Evolutionary conservation across 768 basidiomycete species (phyloP), one percentile per base, ranked within the genome.

Genomic region (Ephemerocybe angulata): DNA sequence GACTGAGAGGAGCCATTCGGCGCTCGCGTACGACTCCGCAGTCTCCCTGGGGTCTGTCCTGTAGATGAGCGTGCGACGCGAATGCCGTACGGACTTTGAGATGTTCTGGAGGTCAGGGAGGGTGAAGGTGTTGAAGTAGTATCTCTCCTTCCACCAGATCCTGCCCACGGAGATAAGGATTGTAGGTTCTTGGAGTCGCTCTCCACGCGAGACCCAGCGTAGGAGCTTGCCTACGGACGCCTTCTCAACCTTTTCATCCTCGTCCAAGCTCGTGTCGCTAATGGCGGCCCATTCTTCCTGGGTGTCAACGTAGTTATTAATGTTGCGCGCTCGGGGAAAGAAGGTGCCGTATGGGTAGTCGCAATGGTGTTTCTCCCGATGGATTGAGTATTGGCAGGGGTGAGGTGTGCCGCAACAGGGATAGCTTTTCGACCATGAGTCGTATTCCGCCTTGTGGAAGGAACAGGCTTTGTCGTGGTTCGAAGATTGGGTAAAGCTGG

Each of bases 301-400:
- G 0, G 72, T 75, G 62, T 74, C 71, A 8, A 62, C 57, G 52
- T 72, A 72, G 29, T 63, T 63, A 24, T 63, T 63, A 38, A 76
- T 64, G 10, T 57, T 62, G n/a, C 63, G 53, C 22, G 66, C 64
- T 31, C 71, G 65, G 21, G 65, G 58, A 53, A 76, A 76, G 64
- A 76, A 76, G 5, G 59, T 58, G 11, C 63, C 70, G 47, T 76
- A 76, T 4, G 74, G 68, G 56, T 74, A 76, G 28, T 76, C 72
- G 56, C 71, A 75, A 49, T 76, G 74, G 50, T 75, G 73, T 44
- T 66, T 68, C 1, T 70, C 59, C 41, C 73, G 67, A 60, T 76
- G 74, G 5, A 61, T 58, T 25, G 60, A 60, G 47, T 65, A 70
- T 59, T 73, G 65, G 55, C 74, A 76, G 13, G 73, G 70, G 53